Conservation (phyloP, 106 monocot genomes). For the Dendrobium huoshanense region DNA sequence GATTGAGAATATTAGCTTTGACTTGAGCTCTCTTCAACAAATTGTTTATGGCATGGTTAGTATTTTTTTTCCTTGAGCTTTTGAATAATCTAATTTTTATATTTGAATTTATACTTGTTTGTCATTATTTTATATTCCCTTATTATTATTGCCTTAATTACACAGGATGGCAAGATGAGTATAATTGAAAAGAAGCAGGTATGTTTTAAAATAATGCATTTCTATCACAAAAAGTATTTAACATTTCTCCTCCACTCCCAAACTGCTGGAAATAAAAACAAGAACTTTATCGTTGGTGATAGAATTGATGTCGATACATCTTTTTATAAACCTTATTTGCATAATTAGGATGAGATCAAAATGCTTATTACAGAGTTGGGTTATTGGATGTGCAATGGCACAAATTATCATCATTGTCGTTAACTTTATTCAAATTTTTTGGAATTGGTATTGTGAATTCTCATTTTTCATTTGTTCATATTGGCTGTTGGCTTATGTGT, state of each 20-base stretch:
- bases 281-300: background rate
- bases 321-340: background rate
- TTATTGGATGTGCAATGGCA: background rate
- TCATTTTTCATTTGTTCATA: background rate
- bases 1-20: slow-evolving; percentile 14
- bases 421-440: background rate
- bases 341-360: background rate
- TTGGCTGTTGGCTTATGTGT: background rate
- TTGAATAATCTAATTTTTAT: background rate
- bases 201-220: background rate
- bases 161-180: slow-evolving; percentile 77
- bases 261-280: too few species aligned
- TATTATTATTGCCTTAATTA: background rate
- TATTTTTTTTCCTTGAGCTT: background rate
- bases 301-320: background rate
- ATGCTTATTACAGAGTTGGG: background rate
- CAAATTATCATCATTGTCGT: background rate
- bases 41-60: slow-evolving; percentile 20
- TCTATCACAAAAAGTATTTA: background rate
- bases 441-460: background rate
- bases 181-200: slow-evolving; percentile 88
- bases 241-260: too few species aligned
- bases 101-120: background rate
- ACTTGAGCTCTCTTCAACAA: slow-evolving; percentile 15
- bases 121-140: background rate